Percentiles rank a stretch among this genome's conserved stretches.
Conservation (phyloP, 139 green algal species). For the Ostreobium quekettii region DNA sequence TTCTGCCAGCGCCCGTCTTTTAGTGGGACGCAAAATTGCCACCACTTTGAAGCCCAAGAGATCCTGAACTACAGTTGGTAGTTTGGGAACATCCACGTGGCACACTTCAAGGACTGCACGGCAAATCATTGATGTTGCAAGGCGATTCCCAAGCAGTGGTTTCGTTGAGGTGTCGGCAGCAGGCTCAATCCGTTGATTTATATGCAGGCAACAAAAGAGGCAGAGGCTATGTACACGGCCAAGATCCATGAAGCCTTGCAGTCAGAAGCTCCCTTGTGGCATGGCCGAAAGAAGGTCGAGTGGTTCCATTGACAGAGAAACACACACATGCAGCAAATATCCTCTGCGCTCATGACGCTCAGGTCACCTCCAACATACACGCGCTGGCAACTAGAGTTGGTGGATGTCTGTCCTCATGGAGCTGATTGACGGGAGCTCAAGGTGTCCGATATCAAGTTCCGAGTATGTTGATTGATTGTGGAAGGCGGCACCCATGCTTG, state of each 20-base stretch:
- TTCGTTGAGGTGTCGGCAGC: neutral
- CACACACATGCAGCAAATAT: too few species aligned
- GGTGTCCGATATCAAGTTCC: too few species aligned
- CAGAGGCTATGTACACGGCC: neutral
- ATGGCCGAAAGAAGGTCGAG: conserved; percentile 27
- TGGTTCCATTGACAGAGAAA: conserved; percentile 21
- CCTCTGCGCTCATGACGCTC: too few species aligned
- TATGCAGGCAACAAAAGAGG: neutral
- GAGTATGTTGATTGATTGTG: too few species aligned
- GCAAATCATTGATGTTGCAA: neutral
- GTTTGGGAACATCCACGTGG: neutral
- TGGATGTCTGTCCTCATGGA: too few species aligned
- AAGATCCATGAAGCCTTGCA: neutral
- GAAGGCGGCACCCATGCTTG: too few species aligned
- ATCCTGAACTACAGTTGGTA: neutral
- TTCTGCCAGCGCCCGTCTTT: neutral
- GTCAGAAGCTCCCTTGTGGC: neutral
- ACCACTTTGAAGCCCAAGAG: neutral
- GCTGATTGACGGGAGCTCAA: too few species aligned
- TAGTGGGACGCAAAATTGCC: neutral
- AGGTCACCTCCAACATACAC: too few species aligned
- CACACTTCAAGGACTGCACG: neutral
- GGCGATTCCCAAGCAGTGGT: neutral
- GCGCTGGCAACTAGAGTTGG: too few species aligned
- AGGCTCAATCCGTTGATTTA: neutral